These are phyloP conservation scores for Exophiala spinifera DNA, from an alignment of 2,329 filamentous ascomycete genomes.

Conservation along the genomic window DNA sequence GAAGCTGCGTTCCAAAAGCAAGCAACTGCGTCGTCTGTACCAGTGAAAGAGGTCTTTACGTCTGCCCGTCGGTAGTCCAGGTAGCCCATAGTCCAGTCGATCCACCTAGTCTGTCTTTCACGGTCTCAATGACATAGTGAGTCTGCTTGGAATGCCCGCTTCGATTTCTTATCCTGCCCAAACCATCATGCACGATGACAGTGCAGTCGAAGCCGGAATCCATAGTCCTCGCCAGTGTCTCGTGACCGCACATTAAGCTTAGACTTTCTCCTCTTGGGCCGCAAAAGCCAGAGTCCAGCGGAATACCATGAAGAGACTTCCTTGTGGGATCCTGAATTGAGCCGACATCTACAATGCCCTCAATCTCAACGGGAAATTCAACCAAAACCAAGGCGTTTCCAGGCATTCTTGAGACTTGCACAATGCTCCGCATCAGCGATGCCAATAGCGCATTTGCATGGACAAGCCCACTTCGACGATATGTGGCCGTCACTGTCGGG, in stretches of 20 bases:
- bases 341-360: neutral
- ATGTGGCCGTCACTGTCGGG: slow-evolving; percentile 9
- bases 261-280: slow-evolving; percentile 9
- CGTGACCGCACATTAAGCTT: slow-evolving; percentile 11
- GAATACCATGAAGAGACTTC: slow-evolving; percentile 1
- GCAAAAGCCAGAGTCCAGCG: slow-evolving; percentile 17
- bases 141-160: neutral
- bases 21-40: neutral
- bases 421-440: slow-evolving; percentile 12
- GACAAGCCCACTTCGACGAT: slow-evolving; percentile 19
- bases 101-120: slow-evolving; percentile 20
- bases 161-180: neutral
- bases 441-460: slow-evolving; percentile 21
- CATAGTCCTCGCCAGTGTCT: slow-evolving; percentile 14
- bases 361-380: slow-evolving; percentile 9
- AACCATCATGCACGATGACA: slow-evolving; percentile 21
- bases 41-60: neutral
- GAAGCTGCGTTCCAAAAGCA: neutral
- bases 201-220: slow-evolving; percentile 15
- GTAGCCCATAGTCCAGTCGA: slow-evolving; percentile 17
- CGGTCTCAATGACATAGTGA: slow-evolving; percentile 19
- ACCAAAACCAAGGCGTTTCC: slow-evolving; percentile 12
- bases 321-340: slow-evolving; percentile 1
- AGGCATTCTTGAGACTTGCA: slow-evolving; percentile 12
- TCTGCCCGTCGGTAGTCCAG: slow-evolving; percentile 1